Evolutionary conservation across 2,329 filamentous ascomycete species (phyloP).

Genomic region (Sporothrix phasma): DNA sequence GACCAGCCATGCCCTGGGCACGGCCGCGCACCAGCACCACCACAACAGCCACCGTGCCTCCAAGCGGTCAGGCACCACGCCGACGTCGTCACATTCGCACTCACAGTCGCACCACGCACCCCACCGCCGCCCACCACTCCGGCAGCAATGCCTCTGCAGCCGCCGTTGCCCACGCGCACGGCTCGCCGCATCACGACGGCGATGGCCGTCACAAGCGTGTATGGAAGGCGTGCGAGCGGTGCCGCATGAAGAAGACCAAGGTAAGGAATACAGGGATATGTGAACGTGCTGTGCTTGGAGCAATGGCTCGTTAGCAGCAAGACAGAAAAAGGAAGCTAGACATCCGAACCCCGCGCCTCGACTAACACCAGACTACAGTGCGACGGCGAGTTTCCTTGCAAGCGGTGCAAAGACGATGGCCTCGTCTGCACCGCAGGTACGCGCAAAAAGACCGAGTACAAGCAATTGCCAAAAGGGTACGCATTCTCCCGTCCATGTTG

Average conservation of each 20-base stretch:
- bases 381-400: slow-evolving; percentile 56
- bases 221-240: slow-evolving; percentile 58
- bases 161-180: slow-evolving; percentile 19
- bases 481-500: slow-evolving; percentile 20
- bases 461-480: slow-evolving; percentile 53
- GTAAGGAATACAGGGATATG: slow-evolving; percentile 28
- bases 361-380: slow-evolving; percentile 33
- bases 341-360: neutral
- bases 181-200: slow-evolving; percentile 31
- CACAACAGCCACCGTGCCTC: slow-evolving; percentile 34
- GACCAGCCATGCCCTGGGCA: neutral
- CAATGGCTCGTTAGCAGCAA: too few relatives aligned
- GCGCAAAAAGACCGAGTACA: slow-evolving; percentile 59
- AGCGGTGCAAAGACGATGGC: slow-evolving; percentile 56
- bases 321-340: too few relatives aligned
- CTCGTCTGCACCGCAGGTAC: slow-evolving; percentile 54
- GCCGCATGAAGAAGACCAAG: slow-evolving; percentile 62
- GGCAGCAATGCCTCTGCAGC: neutral
- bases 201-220: slow-evolving; percentile 54
- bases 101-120: slow-evolving; percentile 25
- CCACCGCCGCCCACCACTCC: neutral
- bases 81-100: slow-evolving; percentile 24
- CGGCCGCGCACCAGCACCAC: slow-evolving; percentile 14
- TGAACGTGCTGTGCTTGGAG: too few relatives aligned
- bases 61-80: slow-evolving; percentile 35